A percentile compares a stretch with the other conserved stretches of the same genome.
These are phyloP conservation scores for Pseudonitzschia multiseries DNA, from an alignment of 108 stramenopile species.

Conservation along the genomic window DNA sequence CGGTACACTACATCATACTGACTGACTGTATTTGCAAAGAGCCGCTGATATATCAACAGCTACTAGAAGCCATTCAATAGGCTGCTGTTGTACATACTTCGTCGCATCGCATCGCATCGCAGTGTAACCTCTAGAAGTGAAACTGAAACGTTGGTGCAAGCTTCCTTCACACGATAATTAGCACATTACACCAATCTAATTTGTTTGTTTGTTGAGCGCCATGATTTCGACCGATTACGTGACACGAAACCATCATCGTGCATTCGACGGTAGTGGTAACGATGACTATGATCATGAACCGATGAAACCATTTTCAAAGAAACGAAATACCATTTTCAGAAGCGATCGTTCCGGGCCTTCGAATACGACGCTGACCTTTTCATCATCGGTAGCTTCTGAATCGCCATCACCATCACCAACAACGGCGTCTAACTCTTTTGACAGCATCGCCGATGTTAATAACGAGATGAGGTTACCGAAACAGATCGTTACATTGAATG, in stretches of 20 bases:
- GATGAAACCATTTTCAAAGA: neutral
- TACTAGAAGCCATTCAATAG: neutral
- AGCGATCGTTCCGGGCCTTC: neutral
- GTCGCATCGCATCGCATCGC: no score
- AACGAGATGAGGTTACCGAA: neutral
- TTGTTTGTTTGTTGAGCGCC: neutral
- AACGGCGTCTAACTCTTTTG: neutral
- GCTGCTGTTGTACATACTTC: no score
- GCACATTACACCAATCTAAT: no score
- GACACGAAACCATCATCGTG: neutral
- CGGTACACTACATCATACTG: no score
- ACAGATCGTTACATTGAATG: neutral
- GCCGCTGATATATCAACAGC: neutral
- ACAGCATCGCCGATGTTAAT: neutral
- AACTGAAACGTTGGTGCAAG: neutral
- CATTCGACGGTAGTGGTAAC: neutral
- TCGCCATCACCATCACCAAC: neutral
- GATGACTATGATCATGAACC: neutral
- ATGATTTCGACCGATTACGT: neutral
- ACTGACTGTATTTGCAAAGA: neutral
- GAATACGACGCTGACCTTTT: neutral
- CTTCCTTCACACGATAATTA: neutral
- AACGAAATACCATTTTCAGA: neutral
- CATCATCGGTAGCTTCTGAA: neutral
- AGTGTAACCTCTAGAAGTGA: neutral